Percentiles rank a stretch among this genome's conserved stretches.
These are phyloP conservation scores for Paulownia fortunei DNA, from an alignment of 257 asterid species.

Conservation along the genomic window DNA sequence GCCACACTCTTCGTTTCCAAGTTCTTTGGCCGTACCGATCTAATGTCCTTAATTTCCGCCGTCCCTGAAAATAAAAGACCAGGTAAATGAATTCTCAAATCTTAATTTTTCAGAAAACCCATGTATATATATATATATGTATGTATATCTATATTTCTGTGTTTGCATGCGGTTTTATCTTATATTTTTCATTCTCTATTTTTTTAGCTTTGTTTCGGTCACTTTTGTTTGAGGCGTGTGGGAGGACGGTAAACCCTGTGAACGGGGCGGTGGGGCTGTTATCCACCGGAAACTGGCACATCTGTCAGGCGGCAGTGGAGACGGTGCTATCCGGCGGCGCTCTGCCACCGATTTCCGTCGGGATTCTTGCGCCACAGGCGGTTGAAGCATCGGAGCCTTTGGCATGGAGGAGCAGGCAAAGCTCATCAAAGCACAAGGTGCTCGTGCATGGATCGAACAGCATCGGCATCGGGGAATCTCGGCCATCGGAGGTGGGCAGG, in stretches of 20 bases:
- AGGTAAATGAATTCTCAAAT: slow-evolving; percentile 36
- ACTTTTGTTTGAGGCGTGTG: slow-evolving; percentile 62
- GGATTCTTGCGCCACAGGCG: neutral
- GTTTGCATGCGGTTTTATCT: neutral
- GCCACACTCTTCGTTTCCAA: neutral
- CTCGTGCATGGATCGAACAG: slow-evolving; percentile 33
- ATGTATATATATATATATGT: too few species aligned
- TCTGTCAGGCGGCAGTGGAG: slow-evolving; percentile 57
- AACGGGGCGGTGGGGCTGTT: slow-evolving; percentile 64
- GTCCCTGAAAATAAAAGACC: slow-evolving; percentile 53
- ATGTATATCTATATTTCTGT: too few species aligned
- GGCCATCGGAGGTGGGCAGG: slow-evolving; percentile 4
- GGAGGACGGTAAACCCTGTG: slow-evolving; percentile 70
- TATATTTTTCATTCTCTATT: neutral
- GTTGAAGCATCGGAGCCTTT: slow-evolving; percentile 28
- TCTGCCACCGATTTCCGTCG: slow-evolving; percentile 32
- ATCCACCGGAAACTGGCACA: slow-evolving; percentile 55
- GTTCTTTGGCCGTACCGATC: neutral
- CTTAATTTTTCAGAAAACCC: neutral
- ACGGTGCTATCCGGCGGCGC: slow-evolving; percentile 56
- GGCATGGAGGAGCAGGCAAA: slow-evolving; percentile 19
- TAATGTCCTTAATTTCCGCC: slow-evolving; percentile 49
- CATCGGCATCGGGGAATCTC: neutral
- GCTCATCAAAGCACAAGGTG: neutral
- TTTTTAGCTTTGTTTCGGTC: slow-evolving; percentile 58